Percentiles rank a stretch among this genome's conserved stretches.
Conservation (phyloP, 108 stramenopile species). For the Conticribra weissflogii region DNA sequence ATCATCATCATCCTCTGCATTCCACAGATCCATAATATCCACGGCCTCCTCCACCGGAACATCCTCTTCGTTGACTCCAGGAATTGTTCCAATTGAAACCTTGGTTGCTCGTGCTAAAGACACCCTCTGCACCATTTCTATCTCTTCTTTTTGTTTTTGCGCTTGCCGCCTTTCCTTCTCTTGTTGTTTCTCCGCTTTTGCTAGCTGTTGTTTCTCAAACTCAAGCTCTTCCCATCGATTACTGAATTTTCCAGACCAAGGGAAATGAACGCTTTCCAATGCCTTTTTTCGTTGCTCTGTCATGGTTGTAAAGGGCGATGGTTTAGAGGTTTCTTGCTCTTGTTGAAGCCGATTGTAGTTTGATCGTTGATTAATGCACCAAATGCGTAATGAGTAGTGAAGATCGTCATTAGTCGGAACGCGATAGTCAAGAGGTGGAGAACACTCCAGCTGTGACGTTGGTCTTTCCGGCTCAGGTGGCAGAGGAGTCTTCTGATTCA, state of each 20-base stretch:
- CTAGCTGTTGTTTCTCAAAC: conserved; percentile 19
- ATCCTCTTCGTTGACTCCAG: conserved; percentile 5
- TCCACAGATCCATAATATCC: conserved; percentile 50
- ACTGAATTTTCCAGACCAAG: conserved; percentile 43
- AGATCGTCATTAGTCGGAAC: conserved; percentile 29
- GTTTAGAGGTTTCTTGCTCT: conserved; percentile 3
- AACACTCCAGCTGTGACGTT: conserved; percentile 1
- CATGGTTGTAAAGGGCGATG: conserved; percentile 33
- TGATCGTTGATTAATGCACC: conserved; percentile 49
- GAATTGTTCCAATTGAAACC: neutral
- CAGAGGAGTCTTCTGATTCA: neutral
- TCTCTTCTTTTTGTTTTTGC: conserved; percentile 29
- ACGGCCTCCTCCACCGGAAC: conserved; percentile 6
- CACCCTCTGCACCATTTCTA: conserved; percentile 21
- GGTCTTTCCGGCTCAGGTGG: neutral
- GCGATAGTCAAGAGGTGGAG: conserved; percentile 35
- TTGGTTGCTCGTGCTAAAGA: conserved; percentile 12
- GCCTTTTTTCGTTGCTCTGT: conserved; percentile 36
- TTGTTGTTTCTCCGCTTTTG: conserved; percentile 15
- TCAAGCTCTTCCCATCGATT: conserved; percentile 41
- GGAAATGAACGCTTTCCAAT: conserved; percentile 43
- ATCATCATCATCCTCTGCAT: conserved; percentile 42
- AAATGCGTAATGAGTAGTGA: conserved; percentile 45
- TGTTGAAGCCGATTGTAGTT: conserved; percentile 40
- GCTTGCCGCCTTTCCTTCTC: conserved; percentile 14